Base-by-base conservation (phyloP, 306 rosid genomes). In the Dryas octopetala region DNA sequence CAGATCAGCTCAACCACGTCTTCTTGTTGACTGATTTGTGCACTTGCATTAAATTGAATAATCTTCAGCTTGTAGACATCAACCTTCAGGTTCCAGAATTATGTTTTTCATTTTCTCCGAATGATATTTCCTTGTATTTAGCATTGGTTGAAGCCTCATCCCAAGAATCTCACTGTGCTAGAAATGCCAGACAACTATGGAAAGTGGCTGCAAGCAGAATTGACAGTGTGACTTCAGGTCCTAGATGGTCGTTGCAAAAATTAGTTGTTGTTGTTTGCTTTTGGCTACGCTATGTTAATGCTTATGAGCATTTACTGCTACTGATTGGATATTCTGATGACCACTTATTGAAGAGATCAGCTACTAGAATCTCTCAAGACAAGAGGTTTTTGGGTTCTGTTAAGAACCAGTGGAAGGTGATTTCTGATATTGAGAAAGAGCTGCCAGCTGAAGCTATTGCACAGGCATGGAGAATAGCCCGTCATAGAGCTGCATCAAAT, bases 151-250 rank as follows among this genome's bases (percentile, higher is more conserved):
- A 79, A 70, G 52, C 83, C 82, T 79, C 88, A 71, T 80, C 89
- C 40, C 71, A 61, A 78, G 83, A 80, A 65, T 78, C 70, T 75
- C 83, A 58, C 61, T 74, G 79, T 81, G 47, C 88, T 75, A 91
- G 93, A 90, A 82, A 85, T 90, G 95, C 83, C 70, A 83, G 86
- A 83, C 89, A 90, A 68, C 85, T 94, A 51, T 94, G 98, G 98
- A 85, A 79, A 79, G 78, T 90, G 82, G 95, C 92, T 76, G 90
- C 98, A 63, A 86, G 75, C 74, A 87, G 89, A 76, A 81, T 94
- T 82, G 70, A 71, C 74, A 82, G 28, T 43, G 69, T 75, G 84
- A 83, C 74, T 67, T 68, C 77, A 68, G 79, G 79, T 62, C 86
- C 83, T 52, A 84, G 86, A 75, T 61, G 83, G 79, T 84, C 92